phyloP scores from a whole-genome alignment of 2,329 filamentous ascomycete genomes.

The Furcasterigmium furcatum region DNA sequence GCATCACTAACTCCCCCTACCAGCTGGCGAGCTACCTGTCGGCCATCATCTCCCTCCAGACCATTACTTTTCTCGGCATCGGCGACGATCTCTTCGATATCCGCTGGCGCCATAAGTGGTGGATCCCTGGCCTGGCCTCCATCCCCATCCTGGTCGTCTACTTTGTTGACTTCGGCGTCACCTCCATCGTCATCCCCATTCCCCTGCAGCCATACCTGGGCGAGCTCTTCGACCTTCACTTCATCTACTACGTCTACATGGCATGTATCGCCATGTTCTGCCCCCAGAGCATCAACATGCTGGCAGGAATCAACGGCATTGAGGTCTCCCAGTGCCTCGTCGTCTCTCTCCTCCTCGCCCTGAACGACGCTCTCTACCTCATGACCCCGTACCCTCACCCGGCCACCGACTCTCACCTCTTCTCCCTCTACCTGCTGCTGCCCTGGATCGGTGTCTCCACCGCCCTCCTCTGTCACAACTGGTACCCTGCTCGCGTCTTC shows the following conservation, averaged over 20 bases:
- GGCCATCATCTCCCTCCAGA: conserved; percentile 88
- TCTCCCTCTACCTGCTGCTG: conserved; percentile 90
- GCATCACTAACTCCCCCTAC: conserved; percentile 1
- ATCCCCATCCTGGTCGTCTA: conserved; percentile 95
- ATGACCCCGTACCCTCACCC: conserved; percentile 83
- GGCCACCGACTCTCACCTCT: conserved; percentile 91
- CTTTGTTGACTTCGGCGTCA: conserved; percentile 98
- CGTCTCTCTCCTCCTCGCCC: conserved; percentile 75
- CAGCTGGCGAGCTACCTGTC: conserved; percentile 93
- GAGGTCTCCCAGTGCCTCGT: conserved; percentile 93
- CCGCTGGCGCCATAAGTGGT: conserved; percentile 97
- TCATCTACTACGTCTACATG: conserved; percentile 96
- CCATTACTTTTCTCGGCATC: conserved; percentile 85
- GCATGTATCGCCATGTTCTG: conserved; percentile 94
- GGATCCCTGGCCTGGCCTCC: conserved; percentile 91
- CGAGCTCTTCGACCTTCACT: conserved; percentile 76
- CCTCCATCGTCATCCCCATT: conserved; percentile 86
- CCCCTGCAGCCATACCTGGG: conserved; percentile 83
- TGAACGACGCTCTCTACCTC: conserved; percentile 89
- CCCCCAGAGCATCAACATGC: conserved; percentile 97
- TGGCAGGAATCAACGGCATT: conserved; percentile 99
- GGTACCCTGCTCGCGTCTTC: conserved; percentile 93
- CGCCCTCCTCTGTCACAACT: conserved; percentile 87
- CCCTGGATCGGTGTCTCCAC: conserved; percentile 91
- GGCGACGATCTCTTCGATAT: conserved; percentile 98